Base-by-base conservation (phyloP, 805 yeast genomes). In the Saturnispora hagleri region DNA sequence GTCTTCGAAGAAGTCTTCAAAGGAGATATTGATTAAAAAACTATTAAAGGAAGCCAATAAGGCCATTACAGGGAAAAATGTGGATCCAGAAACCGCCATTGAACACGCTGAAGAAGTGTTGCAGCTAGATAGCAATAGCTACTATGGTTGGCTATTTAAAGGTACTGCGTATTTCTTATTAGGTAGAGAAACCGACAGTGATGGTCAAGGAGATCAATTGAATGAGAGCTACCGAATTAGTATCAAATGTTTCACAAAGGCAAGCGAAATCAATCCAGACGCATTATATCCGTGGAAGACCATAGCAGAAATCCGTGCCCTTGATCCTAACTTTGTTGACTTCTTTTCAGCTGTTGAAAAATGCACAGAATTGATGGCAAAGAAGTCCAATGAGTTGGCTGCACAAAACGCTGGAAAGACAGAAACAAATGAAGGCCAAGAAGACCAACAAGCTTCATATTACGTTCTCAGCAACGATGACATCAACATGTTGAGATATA, bases 251-350 rank as follows among this genome's bases (percentile, higher is more conserved):
- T 84, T 82, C 58, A 59, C 60, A 31, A 61, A 59, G 20, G 89
- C 89, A 0, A 74, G 79, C 3, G 58, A 63, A 5, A 48, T 81
- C 1, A 76, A 80, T 28, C 74, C 79, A 0, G 69, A 70, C 2
- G 79, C 82, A 48, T 56, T 80, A 1, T 64, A 77, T 26, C 95
- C 89, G 0, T 90, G 93, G 95, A 88, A 86, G 60, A 98, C 98
- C 1, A 72, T 83, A 53, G 67, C 81, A 53, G 75, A 78, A 46
- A 64, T 80, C 0, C 71, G 68, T 10, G 67, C 68, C 51, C 59
- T 66, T 12, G 57, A 59, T 8, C 62, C 70, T 3, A 74, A 78
- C 50, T 70, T 68, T 55, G 59, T 63, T 4, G 51, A 65, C 2
- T 82, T 76, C 63, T 82, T 84, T 59, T 58, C 64, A 0, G 70